Percentiles rank a stretch among this genome's conserved stretches.
Evolutionary conservation across 2,329 filamentous ascomycete genomes (phyloP).

Genomic region (Xylaria sp.): DNA sequence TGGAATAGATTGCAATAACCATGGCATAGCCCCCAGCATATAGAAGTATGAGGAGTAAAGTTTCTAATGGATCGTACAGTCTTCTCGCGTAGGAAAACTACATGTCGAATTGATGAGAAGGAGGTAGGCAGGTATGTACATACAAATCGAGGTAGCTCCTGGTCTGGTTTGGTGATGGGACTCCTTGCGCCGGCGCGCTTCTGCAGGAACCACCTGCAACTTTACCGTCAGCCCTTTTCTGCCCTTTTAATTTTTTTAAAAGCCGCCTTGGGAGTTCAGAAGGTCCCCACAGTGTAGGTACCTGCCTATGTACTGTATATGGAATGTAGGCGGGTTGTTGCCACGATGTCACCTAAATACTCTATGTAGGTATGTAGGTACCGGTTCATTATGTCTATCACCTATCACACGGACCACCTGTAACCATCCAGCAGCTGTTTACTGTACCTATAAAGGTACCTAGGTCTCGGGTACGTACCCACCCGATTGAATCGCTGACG

Average conservation of each 20-base stretch:
- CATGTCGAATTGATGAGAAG: constrained; percentile 17
- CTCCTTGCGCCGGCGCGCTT: neutral
- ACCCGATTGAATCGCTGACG: too few species aligned
- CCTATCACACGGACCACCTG: too few species aligned
- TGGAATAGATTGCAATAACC: constrained; percentile 6
- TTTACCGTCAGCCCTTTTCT: neutral
- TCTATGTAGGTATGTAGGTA: too few species aligned
- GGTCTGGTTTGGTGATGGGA: constrained; percentile 14
- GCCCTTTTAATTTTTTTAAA: too few species aligned
- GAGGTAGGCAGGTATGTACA: too few species aligned
- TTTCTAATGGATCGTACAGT: neutral
- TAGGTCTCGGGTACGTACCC: too few species aligned
- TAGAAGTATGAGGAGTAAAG: neutral
- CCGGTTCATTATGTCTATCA: too few species aligned
- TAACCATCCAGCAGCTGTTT: too few species aligned
- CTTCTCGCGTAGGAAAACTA: constrained; percentile 7
- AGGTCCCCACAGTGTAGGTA: neutral
- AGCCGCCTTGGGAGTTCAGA: too few species aligned
- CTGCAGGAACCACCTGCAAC: neutral
- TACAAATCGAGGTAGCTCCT: neutral
- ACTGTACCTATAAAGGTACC: too few species aligned
- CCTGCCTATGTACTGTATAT: neutral
- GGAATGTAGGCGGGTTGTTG: too few species aligned
- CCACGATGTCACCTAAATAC: too few species aligned
- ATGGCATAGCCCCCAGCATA: constrained; percentile 29